Percentiles rank a stretch among this genome's conserved stretches.
These are phyloP conservation scores for Trichosporon inkin DNA, from an alignment of 1,284 basidiomycete genomes.

Conservation along the genomic window DNA sequence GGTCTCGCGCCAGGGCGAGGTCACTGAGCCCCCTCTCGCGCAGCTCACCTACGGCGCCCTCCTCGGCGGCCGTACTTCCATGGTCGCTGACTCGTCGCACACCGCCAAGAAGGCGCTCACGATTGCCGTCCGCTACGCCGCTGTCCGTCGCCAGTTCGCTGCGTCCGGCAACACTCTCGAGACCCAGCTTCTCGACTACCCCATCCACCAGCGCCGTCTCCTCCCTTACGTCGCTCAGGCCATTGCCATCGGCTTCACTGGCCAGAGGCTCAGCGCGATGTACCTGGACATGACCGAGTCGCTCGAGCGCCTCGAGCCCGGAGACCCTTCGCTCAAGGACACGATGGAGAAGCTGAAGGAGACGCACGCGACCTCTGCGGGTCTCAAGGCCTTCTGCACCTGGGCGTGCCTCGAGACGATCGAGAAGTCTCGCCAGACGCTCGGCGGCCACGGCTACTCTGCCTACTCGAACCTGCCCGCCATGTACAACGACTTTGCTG, in stretches of 20 bases:
- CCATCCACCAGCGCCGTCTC: constrained; percentile 59
- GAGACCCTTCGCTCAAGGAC: constrained; percentile 48
- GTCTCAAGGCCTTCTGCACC: constrained; percentile 60
- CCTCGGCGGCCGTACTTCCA: constrained; percentile 56
- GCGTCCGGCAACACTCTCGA: constrained; percentile 51
- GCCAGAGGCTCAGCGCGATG: constrained; percentile 51
- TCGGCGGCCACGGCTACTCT: constrained; percentile 59
- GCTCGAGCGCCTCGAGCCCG: constrained; percentile 55
- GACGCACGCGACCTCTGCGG: constrained; percentile 58
- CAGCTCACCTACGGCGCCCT: constrained; percentile 59
- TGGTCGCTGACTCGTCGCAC: constrained; percentile 57
- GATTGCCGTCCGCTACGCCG: constrained; percentile 58
- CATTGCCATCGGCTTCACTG: constrained; percentile 57
- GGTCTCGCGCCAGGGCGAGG: constrained; percentile 51
- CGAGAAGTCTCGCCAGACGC: constrained; percentile 57
- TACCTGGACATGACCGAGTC: constrained; percentile 53
- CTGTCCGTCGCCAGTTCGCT: constrained; percentile 57
- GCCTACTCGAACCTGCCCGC: constrained; percentile 56
- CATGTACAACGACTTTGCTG: constrained; percentile 57
- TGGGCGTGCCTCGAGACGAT: constrained; percentile 58
- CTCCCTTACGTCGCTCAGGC: constrained; percentile 58
- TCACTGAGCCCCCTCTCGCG: constrained; percentile 54
- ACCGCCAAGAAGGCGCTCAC: constrained; percentile 57
- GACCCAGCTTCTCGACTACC: constrained; percentile 59
- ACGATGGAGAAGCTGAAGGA: constrained; percentile 56